These are phyloP conservation scores for Ganoderma lucidum DNA, from an alignment of 1,284 basidiomycete genomes.

Conservation along the genomic window DNA sequence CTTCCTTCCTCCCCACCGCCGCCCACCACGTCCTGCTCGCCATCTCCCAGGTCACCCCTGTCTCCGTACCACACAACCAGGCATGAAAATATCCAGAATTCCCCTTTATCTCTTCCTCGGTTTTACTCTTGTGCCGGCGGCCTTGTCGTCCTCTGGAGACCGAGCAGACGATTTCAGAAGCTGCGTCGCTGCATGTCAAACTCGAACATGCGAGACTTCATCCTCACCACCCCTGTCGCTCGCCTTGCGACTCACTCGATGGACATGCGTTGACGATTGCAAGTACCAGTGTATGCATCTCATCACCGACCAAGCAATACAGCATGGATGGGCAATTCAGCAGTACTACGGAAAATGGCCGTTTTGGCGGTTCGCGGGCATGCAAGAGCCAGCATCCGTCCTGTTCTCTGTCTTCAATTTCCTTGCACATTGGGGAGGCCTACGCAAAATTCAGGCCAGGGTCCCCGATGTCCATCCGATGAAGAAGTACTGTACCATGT, in stretches of 20 bases:
- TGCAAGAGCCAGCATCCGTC: conserved; percentile 96
- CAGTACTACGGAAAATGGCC: conserved; percentile 99
- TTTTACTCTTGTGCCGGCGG: conserved; percentile 11
- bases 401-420: conserved; percentile 90
- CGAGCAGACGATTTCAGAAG: conserved; percentile 38
- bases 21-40: conserved; percentile 3
- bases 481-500: conserved; percentile 71
- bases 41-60: neutral
- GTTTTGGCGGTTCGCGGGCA: conserved; percentile 85
- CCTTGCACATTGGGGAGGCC: conserved; percentile 71
- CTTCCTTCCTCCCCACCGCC: neutral
- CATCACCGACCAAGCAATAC: conserved; percentile 72
- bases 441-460: conserved; percentile 54
- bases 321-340: conserved; percentile 54
- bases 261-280: conserved; percentile 90
- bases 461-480: conserved; percentile 73
- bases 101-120: conserved; percentile 11
- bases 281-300: conserved; percentile 89
- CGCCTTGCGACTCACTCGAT: conserved; percentile 63
- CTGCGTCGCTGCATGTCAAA: conserved; percentile 40
- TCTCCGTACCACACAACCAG: neutral
- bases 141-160: conserved; percentile 44
- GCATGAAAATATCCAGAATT: conserved; percentile 9
- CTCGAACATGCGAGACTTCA: conserved; percentile 29
- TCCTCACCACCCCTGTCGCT: conserved; percentile 46